These are phyloP conservation scores for Fusarium sp. DNA, from an alignment of 2,329 filamentous ascomycete species.

Conservation along the genomic window DNA sequence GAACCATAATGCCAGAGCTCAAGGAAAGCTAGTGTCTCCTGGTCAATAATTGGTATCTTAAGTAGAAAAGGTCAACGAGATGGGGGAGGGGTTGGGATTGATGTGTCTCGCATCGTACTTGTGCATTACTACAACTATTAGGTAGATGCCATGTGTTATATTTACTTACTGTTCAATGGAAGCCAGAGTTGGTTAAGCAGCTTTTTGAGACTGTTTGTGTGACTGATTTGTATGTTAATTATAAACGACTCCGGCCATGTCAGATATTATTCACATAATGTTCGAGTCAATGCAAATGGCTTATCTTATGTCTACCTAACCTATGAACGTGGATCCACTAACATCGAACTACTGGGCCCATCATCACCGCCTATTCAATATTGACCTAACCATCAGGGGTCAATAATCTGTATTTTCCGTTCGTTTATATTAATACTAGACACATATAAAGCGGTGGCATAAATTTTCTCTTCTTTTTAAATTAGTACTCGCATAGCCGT, in stretches of 20 bases:
- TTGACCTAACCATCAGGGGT: slow-evolving; percentile 24
- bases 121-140: slow-evolving; percentile 48
- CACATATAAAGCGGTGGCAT: slow-evolving; percentile 1
- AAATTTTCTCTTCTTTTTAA: not conserved
- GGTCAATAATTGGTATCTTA: slow-evolving; percentile 76
- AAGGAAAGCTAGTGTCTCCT: slow-evolving; percentile 88
- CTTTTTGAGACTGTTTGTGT: not conserved
- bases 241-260: not conserved
- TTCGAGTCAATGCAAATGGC: not conserved
- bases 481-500: not conserved
- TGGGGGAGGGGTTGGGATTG: slow-evolving; percentile 36
- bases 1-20: slow-evolving; percentile 78
- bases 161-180: slow-evolving; percentile 48
- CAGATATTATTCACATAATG: slow-evolving; percentile 9
- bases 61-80: slow-evolving; percentile 31
- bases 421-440: slow-evolving; percentile 26
- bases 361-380: slow-evolving; percentile 47
- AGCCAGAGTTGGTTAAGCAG: slow-evolving; percentile 22
- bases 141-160: slow-evolving; percentile 50
- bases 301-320: not conserved
- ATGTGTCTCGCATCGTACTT: slow-evolving; percentile 44
- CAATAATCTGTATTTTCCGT: slow-evolving; percentile 25
- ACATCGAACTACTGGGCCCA: slow-evolving; percentile 21
- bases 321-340: slow-evolving; percentile 14
- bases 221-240: not conserved